These are phyloP conservation scores for Mortierella sp. DNA, from an alignment of 371 early-diverging fungal genomes.

Conservation along the genomic window DNA sequence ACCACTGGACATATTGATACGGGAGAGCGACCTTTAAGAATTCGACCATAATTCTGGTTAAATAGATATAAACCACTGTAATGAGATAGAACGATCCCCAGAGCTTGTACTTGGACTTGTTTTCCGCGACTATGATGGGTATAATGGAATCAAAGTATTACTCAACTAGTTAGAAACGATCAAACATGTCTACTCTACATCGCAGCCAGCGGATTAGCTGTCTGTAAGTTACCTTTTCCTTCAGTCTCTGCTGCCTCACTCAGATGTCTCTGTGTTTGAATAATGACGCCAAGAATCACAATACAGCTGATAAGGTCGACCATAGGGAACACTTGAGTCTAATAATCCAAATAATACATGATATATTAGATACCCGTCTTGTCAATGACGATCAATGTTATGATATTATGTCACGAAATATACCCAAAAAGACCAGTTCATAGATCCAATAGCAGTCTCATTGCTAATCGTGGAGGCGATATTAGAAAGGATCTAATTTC, in stretches of 20 bases:
- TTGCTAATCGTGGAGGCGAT: slow-evolving; percentile 63
- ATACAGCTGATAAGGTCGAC: slow-evolving; percentile 66
- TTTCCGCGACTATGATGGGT: slow-evolving; percentile 56
- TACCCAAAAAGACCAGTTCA: slow-evolving; percentile 69
- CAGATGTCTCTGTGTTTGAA: slow-evolving; percentile 67
- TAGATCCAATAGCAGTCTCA: slow-evolving; percentile 67
- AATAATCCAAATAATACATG: neutral
- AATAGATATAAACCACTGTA: slow-evolving; percentile 67
- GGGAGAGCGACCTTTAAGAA: slow-evolving; percentile 65
- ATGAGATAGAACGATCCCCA: slow-evolving; percentile 71
- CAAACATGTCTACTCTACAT: too few species aligned
- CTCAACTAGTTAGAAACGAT: neutral
- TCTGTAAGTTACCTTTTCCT: slow-evolving; percentile 61
- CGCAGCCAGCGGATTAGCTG: too few species aligned
- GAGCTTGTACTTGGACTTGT: slow-evolving; percentile 65
- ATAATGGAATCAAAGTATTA: neutral
- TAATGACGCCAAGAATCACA: slow-evolving; percentile 66
- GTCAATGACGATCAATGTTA: too few species aligned
- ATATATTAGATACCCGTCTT: neutral
- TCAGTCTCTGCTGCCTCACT: slow-evolving; percentile 61
- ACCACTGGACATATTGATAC: slow-evolving; percentile 66
- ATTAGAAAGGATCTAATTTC: slow-evolving; percentile 60
- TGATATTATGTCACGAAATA: neutral
- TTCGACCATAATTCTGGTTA: slow-evolving; percentile 66
- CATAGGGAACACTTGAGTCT: slow-evolving; percentile 64